These are phyloP conservation scores for Penicillium sp. DNA, from an alignment of 2,329 filamentous ascomycete species.

Conservation along the genomic window DNA sequence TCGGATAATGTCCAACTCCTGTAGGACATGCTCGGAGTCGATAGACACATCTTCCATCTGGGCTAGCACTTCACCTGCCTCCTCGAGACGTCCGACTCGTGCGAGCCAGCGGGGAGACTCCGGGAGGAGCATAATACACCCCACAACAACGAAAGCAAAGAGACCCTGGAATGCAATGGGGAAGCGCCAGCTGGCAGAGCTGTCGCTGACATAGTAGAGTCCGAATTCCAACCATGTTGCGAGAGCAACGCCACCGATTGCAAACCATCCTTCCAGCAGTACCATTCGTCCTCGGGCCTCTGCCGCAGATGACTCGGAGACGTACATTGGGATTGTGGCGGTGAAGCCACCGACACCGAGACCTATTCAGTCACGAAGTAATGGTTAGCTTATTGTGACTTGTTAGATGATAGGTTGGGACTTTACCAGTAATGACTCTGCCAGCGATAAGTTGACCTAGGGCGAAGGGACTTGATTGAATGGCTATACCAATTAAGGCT, in stretches of 20 bases:
- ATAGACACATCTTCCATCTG: conserved; percentile 47
- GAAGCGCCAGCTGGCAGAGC: conserved; percentile 31
- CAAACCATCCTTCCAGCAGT: conserved; percentile 21
- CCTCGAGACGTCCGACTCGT: conserved; percentile 50
- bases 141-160: conserved; percentile 35
- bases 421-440: conserved; percentile 19
- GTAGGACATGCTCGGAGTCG: conserved; percentile 49
- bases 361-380: conserved; percentile 6
- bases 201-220: conserved; percentile 39
- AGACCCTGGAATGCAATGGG: conserved; percentile 36
- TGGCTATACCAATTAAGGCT: conserved; percentile 15
- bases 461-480: conserved; percentile 19
- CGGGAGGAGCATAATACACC: conserved; percentile 38
- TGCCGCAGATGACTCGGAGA: conserved; percentile 19
- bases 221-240: conserved; percentile 45
- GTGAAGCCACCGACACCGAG: conserved; percentile 28
- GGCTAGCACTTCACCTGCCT: conserved; percentile 47
- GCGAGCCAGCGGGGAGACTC: conserved; percentile 57
- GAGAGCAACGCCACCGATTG: conserved; percentile 19
- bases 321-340: conserved; percentile 28
- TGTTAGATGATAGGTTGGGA: background rate
- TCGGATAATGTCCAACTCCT: conserved; percentile 43
- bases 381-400: background rate
- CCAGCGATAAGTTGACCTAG: conserved; percentile 9
- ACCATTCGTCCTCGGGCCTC: conserved; percentile 23